These are phyloP conservation scores for Chamaecrista fasciculata DNA, from an alignment of 306 rosid genomes.

Conservation along the genomic window DNA sequence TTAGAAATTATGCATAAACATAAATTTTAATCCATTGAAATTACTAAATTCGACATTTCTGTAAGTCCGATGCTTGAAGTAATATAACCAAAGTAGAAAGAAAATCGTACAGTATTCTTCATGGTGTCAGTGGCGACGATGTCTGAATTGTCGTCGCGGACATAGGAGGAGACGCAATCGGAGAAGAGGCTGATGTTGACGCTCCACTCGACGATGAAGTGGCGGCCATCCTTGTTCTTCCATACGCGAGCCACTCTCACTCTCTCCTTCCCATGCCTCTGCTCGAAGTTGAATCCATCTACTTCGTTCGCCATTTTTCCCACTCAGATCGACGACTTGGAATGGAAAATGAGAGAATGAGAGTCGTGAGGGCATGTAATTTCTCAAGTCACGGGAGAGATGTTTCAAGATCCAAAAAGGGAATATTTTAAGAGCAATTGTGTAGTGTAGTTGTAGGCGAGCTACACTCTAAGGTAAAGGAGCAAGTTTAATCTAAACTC, in stretches of 20 bases:
- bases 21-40: background rate
- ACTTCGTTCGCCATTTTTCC: conserved; percentile 41
- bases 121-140: conserved; percentile 92
- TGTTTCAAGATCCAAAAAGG: no score
- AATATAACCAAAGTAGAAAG: no score
- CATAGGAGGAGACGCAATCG: conserved; percentile 66
- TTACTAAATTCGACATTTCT: no score
- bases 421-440: no score
- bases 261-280: conserved; percentile 79
- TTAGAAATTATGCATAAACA: background rate
- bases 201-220: conserved; percentile 81
- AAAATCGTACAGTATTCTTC: conserved; percentile 69
- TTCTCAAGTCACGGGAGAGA: no score
- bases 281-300: conserved; percentile 69
- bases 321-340: background rate
- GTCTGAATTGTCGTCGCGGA: conserved; percentile 67
- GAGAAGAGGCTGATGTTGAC: conserved; percentile 73
- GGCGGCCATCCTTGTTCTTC: conserved; percentile 54
- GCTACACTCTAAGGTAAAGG: no score
- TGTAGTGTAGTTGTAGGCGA: no score
- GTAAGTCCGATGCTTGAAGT: no score
- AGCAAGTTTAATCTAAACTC: no score
- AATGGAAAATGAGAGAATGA: no score
- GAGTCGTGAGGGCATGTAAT: no score
- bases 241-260: conserved; percentile 88